phyloP scores from a whole-genome alignment of 441 rosid species.

The Aleurites moluccanus region DNA sequence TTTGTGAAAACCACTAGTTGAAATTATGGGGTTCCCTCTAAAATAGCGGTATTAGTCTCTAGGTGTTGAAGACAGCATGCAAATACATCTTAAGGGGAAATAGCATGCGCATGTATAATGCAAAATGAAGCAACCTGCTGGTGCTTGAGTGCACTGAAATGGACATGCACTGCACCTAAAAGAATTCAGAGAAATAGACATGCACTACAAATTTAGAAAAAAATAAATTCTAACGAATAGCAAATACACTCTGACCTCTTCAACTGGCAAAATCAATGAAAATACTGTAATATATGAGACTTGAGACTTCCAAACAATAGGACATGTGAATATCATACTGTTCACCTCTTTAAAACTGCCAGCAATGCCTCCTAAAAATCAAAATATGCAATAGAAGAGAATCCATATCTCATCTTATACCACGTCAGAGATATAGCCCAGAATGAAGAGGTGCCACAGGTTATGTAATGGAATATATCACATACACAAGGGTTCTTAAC shows the following conservation, averaged over 20 bases:
- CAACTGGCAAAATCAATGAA: not conserved
- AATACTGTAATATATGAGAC: not conserved
- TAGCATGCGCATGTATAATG: conserved; percentile 25
- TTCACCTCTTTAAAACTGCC: not conserved
- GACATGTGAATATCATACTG: not conserved
- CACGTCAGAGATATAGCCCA: not conserved
- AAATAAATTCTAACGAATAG: not conserved
- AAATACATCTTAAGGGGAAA: not conserved
- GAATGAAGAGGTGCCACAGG: conserved; percentile 10
- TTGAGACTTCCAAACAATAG: not conserved
- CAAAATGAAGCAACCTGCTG: conserved; percentile 10
- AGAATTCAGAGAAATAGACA: not conserved
- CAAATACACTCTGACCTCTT: not conserved
- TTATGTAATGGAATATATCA: conserved; percentile 5
- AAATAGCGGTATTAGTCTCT: conserved; percentile 16
- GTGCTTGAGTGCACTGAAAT: conserved; percentile 18
- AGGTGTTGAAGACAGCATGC: conserved; percentile 23
- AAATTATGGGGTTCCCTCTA: conserved; percentile 21
- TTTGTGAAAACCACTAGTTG: conserved; percentile 7
- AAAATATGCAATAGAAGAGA: conserved; percentile 1
- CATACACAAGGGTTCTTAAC: conserved; percentile 23
- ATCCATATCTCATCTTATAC: not conserved
- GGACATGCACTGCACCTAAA: not conserved
- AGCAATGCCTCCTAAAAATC: not conserved
- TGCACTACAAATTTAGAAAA: not conserved